phyloP scores from a whole-genome alignment of 768 basidiomycete genomes.

The Lactifluus subvellereus region DNA sequence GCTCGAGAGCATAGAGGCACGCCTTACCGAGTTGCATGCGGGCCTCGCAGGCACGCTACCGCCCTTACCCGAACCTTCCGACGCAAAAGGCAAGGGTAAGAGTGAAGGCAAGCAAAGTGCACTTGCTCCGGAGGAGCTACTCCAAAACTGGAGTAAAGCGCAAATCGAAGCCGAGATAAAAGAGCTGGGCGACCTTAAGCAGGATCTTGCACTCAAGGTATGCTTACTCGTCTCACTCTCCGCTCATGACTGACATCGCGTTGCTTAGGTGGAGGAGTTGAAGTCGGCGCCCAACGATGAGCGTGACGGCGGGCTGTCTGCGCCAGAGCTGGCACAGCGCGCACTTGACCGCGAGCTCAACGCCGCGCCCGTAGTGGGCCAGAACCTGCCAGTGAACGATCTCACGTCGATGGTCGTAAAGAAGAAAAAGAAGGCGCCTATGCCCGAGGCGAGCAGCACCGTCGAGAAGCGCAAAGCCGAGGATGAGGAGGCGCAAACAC shows the following conservation, averaged over 20 bases:
- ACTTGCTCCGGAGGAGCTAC: slow-evolving; percentile 46
- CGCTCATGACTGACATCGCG: neutral
- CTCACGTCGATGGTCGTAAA: slow-evolving; percentile 81
- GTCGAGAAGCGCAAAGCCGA: slow-evolving; percentile 67
- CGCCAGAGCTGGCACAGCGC: slow-evolving; percentile 64
- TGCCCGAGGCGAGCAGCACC: slow-evolving; percentile 29
- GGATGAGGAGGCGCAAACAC: slow-evolving; percentile 42
- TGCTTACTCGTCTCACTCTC: no score
- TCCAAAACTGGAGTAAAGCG: slow-evolving; percentile 61
- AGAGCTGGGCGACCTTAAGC: slow-evolving; percentile 67
- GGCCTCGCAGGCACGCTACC: slow-evolving; percentile 38
- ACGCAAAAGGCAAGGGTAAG: slow-evolving; percentile 70
- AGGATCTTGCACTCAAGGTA: slow-evolving; percentile 81
- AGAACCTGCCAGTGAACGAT: slow-evolving; percentile 58
- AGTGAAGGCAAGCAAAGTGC: slow-evolving; percentile 33
- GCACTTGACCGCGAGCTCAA: slow-evolving; percentile 71
- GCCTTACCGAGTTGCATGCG: slow-evolving; percentile 55
- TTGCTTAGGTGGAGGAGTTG: slow-evolving; percentile 79
- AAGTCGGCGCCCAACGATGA: slow-evolving; percentile 70
- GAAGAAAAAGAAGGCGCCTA: slow-evolving; percentile 60
- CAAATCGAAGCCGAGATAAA: slow-evolving; percentile 76
- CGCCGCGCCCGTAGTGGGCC: slow-evolving; percentile 31
- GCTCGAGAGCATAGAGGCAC: slow-evolving; percentile 65
- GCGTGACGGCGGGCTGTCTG: slow-evolving; percentile 37
- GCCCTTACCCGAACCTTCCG: slow-evolving; percentile 25